A percentile compares a stretch with the other conserved stretches of the same genome.
Conservation (phyloP, 108 stramenopile species). For the Hondaea fermentalgiana region DNA sequence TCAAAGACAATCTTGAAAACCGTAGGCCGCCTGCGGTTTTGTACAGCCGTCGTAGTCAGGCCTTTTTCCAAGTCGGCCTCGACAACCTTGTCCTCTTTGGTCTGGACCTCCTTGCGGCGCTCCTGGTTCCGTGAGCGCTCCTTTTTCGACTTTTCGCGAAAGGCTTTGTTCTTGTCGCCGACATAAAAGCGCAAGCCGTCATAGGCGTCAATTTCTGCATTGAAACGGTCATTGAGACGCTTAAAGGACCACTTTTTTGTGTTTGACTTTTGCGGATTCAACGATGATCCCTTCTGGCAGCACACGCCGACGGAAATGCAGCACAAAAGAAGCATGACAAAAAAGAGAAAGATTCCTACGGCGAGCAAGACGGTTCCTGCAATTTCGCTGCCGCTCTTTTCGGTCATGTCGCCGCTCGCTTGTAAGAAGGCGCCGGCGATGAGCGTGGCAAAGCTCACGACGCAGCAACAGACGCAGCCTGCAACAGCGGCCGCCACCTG, state of each 20-base stretch:
- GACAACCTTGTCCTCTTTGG: background rate
- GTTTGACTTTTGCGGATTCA: background rate
- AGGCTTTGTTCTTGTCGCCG: background rate
- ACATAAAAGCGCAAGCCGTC: background rate
- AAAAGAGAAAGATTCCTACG: background rate
- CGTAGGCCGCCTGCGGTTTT: background rate
- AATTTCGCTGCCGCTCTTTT: background rate
- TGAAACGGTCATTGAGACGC: background rate
- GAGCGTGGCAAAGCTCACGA: background rate
- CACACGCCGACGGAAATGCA: background rate
- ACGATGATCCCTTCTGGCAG: background rate
- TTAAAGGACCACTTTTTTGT: background rate
- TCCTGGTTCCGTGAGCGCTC: background rate
- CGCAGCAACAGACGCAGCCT: background rate
- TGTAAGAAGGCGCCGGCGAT: background rate
- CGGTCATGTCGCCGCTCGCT: too few relatives aligned
- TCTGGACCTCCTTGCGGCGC: background rate
- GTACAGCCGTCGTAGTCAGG: background rate
- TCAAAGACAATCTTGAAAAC: background rate
- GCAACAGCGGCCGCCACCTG: background rate
- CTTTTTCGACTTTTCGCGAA: background rate
- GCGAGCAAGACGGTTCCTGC: background rate
- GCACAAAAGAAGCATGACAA: background rate
- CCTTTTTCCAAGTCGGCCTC: background rate
- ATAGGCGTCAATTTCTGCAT: background rate